Evolutionary conservation across 2,329 filamentous ascomycete species (phyloP).

Genomic region (Mariannaea sp.): DNA sequence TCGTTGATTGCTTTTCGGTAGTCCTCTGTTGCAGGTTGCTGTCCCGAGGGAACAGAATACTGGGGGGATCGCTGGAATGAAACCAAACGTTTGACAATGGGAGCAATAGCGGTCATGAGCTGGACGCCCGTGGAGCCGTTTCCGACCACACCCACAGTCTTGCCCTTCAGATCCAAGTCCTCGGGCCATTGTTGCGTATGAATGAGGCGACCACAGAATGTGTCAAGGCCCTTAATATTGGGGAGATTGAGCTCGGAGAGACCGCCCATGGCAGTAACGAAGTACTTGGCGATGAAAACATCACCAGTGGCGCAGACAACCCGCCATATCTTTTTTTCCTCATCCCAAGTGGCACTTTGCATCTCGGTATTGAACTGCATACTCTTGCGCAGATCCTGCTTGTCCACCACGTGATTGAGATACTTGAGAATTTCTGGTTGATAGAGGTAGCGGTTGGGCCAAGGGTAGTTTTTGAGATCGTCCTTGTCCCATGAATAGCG

Average conservation of each 20-base stretch:
- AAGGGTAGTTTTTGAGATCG: constrained; percentile 16
- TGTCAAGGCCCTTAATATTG: not conserved
- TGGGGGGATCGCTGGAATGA: constrained; percentile 26
- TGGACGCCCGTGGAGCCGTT: constrained; percentile 23
- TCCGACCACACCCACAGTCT: constrained; percentile 15
- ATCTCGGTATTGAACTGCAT: constrained; percentile 48
- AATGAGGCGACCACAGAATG: constrained; percentile 42
- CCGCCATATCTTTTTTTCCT: constrained; percentile 36
- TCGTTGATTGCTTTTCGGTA: constrained; percentile 25
- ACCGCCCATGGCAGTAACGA: constrained; percentile 2
- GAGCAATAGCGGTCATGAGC: constrained; percentile 18
- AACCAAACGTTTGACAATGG: constrained; percentile 21
- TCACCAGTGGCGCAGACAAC: constrained; percentile 31
- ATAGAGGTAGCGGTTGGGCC: constrained; percentile 18
- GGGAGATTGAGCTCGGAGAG: constrained; percentile 10
- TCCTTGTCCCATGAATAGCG: constrained; percentile 22
- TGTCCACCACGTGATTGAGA: constrained; percentile 14
- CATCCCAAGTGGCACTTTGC: constrained; percentile 40
- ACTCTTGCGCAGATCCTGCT: constrained; percentile 36
- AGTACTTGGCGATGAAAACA: not conserved
- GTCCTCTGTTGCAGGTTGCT: constrained; percentile 4
- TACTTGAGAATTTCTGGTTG: constrained; percentile 22
- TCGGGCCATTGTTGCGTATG: constrained; percentile 46
- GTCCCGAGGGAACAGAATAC: constrained; percentile 20
- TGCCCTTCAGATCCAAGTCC: not conserved